Conservation (phyloP, 2,329 filamentous ascomycete genomes). For the Huntiella moniliformis region DNA sequence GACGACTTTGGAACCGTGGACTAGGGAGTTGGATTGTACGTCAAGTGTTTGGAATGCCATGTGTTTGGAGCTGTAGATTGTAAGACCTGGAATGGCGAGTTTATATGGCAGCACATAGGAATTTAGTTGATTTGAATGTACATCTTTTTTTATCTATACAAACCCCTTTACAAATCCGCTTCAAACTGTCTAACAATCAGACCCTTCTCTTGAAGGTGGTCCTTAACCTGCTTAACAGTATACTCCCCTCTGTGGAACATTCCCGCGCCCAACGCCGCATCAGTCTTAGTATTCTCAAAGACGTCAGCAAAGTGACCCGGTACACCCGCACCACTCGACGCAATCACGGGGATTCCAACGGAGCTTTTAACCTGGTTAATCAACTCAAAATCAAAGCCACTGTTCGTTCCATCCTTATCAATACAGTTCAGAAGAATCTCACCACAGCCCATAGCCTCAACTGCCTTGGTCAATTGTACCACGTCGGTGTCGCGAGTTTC, state of each 20-base stretch:
- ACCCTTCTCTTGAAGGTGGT: constrained; percentile 51
- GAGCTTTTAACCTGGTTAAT: constrained; percentile 75
- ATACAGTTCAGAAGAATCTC: constrained; percentile 96
- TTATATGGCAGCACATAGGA: neutral
- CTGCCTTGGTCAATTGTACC: constrained; percentile 66
- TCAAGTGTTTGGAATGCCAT: constrained; percentile 73
- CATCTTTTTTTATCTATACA: neutral
- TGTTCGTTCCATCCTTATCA: constrained; percentile 87
- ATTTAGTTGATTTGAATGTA: neutral
- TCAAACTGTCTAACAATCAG: constrained; percentile 69
- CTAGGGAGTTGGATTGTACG: constrained; percentile 40
- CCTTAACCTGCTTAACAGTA: constrained; percentile 85
- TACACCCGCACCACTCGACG: constrained; percentile 76
- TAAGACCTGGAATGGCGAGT: constrained; percentile 21
- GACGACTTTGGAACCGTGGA: constrained; percentile 62
- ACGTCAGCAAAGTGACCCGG: constrained; percentile 82
- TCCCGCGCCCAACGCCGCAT: constrained; percentile 84
- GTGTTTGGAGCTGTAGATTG: constrained; percentile 50
- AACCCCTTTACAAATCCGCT: constrained; percentile 22
- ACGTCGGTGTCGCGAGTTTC: constrained; percentile 92
- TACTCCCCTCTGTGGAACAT: constrained; percentile 97
- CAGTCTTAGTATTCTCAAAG: constrained; percentile 66
- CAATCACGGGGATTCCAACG: constrained; percentile 83
- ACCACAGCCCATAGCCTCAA: constrained; percentile 88
- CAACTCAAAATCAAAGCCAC: constrained; percentile 84